Base-by-base conservation (phyloP, 2,329 filamentous ascomycete genomes). In the Didymella segeticola region DNA sequence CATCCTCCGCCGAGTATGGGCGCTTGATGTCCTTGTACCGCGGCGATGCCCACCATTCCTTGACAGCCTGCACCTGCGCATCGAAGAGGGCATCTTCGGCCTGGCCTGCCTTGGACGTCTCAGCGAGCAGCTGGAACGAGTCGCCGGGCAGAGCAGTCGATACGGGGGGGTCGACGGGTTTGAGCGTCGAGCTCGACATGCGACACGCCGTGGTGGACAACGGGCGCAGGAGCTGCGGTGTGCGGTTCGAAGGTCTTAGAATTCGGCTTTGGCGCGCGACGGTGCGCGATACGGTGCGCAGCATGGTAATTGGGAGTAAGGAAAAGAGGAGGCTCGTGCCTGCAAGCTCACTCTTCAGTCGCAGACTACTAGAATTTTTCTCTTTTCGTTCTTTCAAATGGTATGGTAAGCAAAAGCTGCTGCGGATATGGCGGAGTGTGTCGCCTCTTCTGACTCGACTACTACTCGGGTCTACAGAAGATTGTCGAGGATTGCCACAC, bases 11-110 rank as follows among this genome's bases (percentile, higher is more conserved):
- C 15, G 88, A 89, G 75, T 98, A 99, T 10, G 93, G 92, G 38
- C 95, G 84, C 80, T 89, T 95, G 80, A 98, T 97, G 56, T 90
- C 93, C 61, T 89, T 84, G 73, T 87, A 99, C 51, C 95, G 87
- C 7, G 91, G 88, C 33, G 88, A 89, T 17, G 85, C 83, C 93
- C 93, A 99, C 95, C 93, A 98, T 23, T 88, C 83, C 74, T 93
- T 86, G 11, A 98, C 91, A 66, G 95, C 89, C 67, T 88, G 83
- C 46, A 98, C 81, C 72, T 97, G 91, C 58, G 89, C 84, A 34
- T 93, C 86, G 74, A 93, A 96, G 1, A 97, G 82, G 1, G 86
- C 86, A 76, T 98, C 92, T 75, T 98, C 95, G 0, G 90, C 86
- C 15, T 83, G 81, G 14, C 91, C 91, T 0, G 88, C 80, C 75